Evolutionary conservation across 805 yeast species (phyloP), one percentile per base, ranked within the genome.

Genomic region (Candida ulmi): DNA sequence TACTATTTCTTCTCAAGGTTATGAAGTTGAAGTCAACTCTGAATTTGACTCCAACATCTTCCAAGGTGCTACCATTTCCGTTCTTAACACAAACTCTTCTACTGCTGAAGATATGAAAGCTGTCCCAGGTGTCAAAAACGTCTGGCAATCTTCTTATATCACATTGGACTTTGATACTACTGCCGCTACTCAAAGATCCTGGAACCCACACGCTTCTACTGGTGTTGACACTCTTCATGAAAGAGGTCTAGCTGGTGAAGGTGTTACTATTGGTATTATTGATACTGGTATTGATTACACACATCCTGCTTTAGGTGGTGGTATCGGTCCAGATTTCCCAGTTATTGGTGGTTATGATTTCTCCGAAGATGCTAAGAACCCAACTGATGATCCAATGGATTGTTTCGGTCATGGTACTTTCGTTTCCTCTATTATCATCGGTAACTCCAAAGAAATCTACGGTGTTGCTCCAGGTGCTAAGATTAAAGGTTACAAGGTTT

Each of bases 391-490:
- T 15, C 44, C 44, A 29, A 40, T 37, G 39, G 51, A 47, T 37
- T 44, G 48, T 42, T 38, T 26, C 8, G 51, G 51, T 17, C 51
- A 47, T 24, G 48, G 51, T 38, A 44, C 48, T 6, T 47, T 44
- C 33, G 48, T 44, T 15, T 40, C 48, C n/a, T 44, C 48, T 17
- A 31, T 47, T 26, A 44, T 44, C 24, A 28, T 44, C 26, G 44
- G 40, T 17, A 26, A 42, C 13, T 33, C 41, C 24, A 35, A 37
- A 8, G 24, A 32, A 3, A 3, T 40, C 3, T 11, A 8, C 8
- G 51, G 48, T 40, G 48, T 44, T 35, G 48, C 51, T 28, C 48
- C 48, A 31, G 42, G 27, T 21, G 43, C 51, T n/a, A 37, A 41
- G 18, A 34, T 46, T 19, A 40, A 23, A 29, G 30, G 38, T 33